Conservation (phyloP, 2,329 filamentous ascomycete species). For the Escovopsis sp. region DNA sequence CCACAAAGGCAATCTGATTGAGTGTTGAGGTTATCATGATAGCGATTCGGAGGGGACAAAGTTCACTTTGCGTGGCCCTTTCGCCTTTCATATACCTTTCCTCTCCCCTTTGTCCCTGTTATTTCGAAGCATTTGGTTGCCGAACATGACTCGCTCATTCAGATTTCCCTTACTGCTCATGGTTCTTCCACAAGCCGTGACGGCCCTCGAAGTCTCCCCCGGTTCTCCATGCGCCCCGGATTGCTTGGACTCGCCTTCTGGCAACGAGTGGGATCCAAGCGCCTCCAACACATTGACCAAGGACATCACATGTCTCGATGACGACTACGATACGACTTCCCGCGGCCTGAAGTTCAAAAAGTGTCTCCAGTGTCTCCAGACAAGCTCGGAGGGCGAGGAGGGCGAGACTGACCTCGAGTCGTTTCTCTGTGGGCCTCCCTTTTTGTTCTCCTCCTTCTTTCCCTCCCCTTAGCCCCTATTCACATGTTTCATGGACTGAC, state of each 20-base stretch:
- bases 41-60: not conserved
- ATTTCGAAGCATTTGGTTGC: too few relatives aligned
- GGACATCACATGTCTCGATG: conserved; percentile 33
- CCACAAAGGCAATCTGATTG: too few relatives aligned
- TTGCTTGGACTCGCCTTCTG: conserved; percentile 27
- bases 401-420: conserved; percentile 28
- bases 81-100: not conserved
- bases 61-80: not conserved
- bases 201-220: conserved; percentile 31
- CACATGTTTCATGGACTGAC: not conserved
- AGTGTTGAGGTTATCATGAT: not conserved
- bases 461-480: not conserved
- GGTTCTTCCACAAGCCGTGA: conserved; percentile 6
- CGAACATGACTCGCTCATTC: not conserved
- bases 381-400: conserved; percentile 25
- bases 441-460: not conserved
- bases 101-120: not conserved
- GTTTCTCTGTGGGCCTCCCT: conserved; percentile 29
- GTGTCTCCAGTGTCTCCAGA: conserved; percentile 32
- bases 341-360: conserved; percentile 31
- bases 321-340: conserved; percentile 21
- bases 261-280: conserved; percentile 18
- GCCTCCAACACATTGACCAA: conserved; percentile 26
- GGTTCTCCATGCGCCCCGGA: conserved; percentile 34
- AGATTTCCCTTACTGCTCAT: conserved; percentile 8